Percentiles rank a stretch among this genome's conserved stretches.
phyloP scores from a whole-genome alignment of 2,329 filamentous ascomycete genomes.

The Chrysoporthe austroafricana region DNA sequence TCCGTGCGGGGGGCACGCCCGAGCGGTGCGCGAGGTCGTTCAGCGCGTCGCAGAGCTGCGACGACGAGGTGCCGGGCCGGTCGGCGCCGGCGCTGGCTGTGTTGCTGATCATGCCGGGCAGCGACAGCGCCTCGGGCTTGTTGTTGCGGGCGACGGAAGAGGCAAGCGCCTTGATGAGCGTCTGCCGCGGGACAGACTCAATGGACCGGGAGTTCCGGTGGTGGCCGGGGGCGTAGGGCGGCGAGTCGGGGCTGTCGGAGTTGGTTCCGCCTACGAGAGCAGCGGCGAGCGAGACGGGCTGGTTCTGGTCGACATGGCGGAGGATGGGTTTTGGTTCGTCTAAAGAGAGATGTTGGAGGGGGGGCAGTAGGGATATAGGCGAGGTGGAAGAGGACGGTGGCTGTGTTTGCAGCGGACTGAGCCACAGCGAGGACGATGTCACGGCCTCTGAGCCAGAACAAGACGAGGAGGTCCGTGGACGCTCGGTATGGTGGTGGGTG shows the following conservation, averaged over 20 bases:
- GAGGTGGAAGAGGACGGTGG: slow-evolving; percentile 12
- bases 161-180: slow-evolving; percentile 79
- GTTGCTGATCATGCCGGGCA: slow-evolving; percentile 62
- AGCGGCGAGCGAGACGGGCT: slow-evolving; percentile 25
- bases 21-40: slow-evolving; percentile 53
- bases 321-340: slow-evolving; percentile 23
- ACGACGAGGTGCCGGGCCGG: slow-evolving; percentile 53
- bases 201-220: slow-evolving; percentile 59
- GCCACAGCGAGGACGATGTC: slow-evolving; percentile 28
- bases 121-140: slow-evolving; percentile 65
- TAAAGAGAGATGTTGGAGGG: slow-evolving; percentile 20
- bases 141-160: slow-evolving; percentile 60
- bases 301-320: slow-evolving; percentile 29
- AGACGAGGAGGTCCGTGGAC: slow-evolving; percentile 32
- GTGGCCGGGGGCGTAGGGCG: slow-evolving; percentile 39
- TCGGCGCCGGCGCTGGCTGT: slow-evolving; percentile 39
- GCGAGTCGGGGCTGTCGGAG: slow-evolving; percentile 38
- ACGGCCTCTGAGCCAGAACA: slow-evolving; percentile 27
- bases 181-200: slow-evolving; percentile 75
- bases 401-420: not conserved
- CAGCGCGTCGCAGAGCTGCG: slow-evolving; percentile 66
- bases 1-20: not conserved
- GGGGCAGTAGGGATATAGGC: slow-evolving; percentile 24
- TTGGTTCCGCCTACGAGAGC: slow-evolving; percentile 30
- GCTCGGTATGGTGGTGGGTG: slow-evolving; percentile 35